Evolutionary conservation across 768 basidiomycete species (phyloP).

Genomic region (Ramaria sp.): DNA sequence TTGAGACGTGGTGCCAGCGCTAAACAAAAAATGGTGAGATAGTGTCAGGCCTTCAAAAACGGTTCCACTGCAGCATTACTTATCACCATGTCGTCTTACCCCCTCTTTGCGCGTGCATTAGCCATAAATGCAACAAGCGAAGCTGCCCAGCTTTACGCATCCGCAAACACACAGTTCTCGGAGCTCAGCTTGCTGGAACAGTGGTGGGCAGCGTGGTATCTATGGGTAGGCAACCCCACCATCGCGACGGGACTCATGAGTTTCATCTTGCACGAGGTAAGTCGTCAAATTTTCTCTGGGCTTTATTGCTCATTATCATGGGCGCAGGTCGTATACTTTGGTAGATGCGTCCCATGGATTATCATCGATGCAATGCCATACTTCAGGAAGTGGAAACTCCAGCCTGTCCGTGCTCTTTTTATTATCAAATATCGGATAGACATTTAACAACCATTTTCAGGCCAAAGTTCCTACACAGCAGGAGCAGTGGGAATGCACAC

Average conservation of each 20-base stretch:
- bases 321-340: constrained; percentile 86
- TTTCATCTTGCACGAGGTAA: constrained; percentile 88
- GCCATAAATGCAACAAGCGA: not conserved
- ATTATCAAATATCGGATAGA: not conserved
- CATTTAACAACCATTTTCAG: constrained; percentile 11
- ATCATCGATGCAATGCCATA: constrained; percentile 91
- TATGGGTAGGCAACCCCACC: constrained; percentile 77
- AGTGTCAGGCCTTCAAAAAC: too few species aligned
- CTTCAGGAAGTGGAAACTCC: constrained; percentile 90
- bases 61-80: not conserved
- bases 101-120: not conserved
- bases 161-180: constrained; percentile 46
- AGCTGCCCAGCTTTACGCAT: constrained; percentile 25
- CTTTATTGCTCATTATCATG: not conserved
- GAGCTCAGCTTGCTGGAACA: constrained; percentile 63
- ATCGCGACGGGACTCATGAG: constrained; percentile 91
- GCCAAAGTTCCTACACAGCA: constrained; percentile 62
- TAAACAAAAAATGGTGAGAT: too few species aligned
- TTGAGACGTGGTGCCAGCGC: too few species aligned
- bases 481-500: constrained; percentile 95
- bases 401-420: constrained; percentile 38
- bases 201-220: constrained; percentile 79
- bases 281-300: constrained; percentile 16
- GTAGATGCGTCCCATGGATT: constrained; percentile 89
- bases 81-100: not conserved